Percentiles rank a stretch among this genome's conserved stretches.
These are phyloP conservation scores for Xylona heveae DNA, from an alignment of 495 filamentous ascomycete species.

Conservation along the genomic window DNA sequence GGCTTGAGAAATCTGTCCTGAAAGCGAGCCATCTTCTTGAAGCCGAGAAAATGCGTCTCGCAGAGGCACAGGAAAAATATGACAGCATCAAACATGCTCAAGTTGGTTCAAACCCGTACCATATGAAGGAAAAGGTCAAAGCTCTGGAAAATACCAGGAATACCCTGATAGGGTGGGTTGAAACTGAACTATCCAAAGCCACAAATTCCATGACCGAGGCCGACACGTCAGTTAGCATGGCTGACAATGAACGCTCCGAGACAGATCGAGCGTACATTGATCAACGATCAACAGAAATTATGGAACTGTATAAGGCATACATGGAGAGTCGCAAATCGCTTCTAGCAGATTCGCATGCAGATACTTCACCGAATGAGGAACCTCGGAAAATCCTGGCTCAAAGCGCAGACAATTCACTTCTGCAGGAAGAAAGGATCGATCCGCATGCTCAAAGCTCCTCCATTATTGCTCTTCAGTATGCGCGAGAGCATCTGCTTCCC, in stretches of 20 bases:
- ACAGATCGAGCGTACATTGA: background rate
- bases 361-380: constrained; percentile 10
- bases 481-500: constrained; percentile 27
- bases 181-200: constrained; percentile 37
- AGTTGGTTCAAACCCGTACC: constrained; percentile 12
- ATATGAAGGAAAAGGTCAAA: constrained; percentile 22
- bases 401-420: background rate
- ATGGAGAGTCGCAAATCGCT: constrained; percentile 24
- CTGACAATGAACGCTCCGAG: constrained; percentile 16
- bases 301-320: constrained; percentile 21
- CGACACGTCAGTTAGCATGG: constrained; percentile 16
- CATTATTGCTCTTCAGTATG: constrained; percentile 25
- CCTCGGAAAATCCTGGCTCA: constrained; percentile 15
- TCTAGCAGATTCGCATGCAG: constrained; percentile 7
- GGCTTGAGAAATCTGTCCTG: constrained; percentile 42
- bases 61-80: constrained; percentile 17
- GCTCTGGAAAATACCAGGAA: constrained; percentile 30
- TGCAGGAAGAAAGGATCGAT: background rate
- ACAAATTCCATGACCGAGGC: constrained; percentile 19
- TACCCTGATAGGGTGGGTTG: constrained; percentile 52
- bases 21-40: constrained; percentile 38
- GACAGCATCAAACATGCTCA: constrained; percentile 3
- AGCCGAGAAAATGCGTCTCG: constrained; percentile 37
- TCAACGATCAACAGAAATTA: constrained; percentile 13
- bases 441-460: background rate